Evolutionary conservation across 2,329 filamentous ascomycete genomes (phyloP), one percentile per base, ranked within the genome.

Genomic region (Colletotrichum cereale): DNA sequence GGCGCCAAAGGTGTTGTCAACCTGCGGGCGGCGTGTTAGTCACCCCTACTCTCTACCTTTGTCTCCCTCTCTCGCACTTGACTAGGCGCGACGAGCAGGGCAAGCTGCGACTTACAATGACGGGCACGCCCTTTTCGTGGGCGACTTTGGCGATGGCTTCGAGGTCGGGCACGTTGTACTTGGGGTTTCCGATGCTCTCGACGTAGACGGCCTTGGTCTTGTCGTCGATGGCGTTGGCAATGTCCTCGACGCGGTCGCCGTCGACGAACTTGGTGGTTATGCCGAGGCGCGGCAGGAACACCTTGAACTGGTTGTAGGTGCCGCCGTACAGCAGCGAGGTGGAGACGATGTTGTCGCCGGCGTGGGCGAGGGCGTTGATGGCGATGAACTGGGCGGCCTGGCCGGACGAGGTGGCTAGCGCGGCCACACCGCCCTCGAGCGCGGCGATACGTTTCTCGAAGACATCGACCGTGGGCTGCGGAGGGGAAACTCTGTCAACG

Each of bases 231-330:
- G 91, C 90, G 57, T 90, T 90, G 47, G 89, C 91, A 78, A 98
- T 92, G 77, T 95, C 94, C 76, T 92, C 91, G 18, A 93, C 85
- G 70, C 90, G 90, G 82, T 97, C 95, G 55, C 94, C 93, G 66
- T 91, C 86, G 78, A 97, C 88, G 77, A 98, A 98, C 84, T 95
- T 97, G 78, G 94, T 96, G 52, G 86, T 86, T 79, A 98, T 95
- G 73, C 96, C 96, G 56, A 97, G 84, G n/a, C 95, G 90, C 8
- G 94, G 92, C 67, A 98, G 86, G 75, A 94, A 88, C 56, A 98
- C 95, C 85, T 98, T 98, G 84, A 98, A 90, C 85, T 98, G 96
- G 84, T 98, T 98, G 86, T 97, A 98, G 21, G 96, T 98, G 80
- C 95, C 95, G 75, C 95, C 95, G 83, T 98, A 97, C 68, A 98